A percentile compares a stretch with the other conserved stretches of the same genome.
Evolutionary conservation across 2,329 filamentous ascomycete species (phyloP).

Genomic region (Fusarium citri): DNA sequence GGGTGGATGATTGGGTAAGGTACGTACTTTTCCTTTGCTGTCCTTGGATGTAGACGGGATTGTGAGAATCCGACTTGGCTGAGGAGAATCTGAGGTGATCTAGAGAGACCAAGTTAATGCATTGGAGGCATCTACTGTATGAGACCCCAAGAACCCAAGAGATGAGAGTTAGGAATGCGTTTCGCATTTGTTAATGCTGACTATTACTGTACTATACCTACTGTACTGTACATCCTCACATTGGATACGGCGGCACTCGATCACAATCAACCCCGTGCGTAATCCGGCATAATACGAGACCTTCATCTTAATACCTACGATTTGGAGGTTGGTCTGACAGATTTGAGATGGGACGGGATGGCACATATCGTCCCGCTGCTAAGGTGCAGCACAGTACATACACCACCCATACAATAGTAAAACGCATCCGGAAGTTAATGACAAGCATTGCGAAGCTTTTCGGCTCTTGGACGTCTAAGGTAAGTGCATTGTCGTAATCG

Average conservation of each 20-base stretch:
- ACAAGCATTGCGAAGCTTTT: not conserved
- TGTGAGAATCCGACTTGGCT: constrained; percentile 1
- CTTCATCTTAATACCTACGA: constrained; percentile 12
- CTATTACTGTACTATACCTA: not conserved
- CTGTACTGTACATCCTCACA: not conserved
- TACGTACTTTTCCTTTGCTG: constrained; percentile 15
- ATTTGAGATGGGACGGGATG: constrained; percentile 1
- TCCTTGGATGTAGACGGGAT: not conserved
- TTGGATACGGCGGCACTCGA: not conserved
- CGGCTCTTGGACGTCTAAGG: constrained; percentile 25
- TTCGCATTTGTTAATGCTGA: constrained; percentile 37
- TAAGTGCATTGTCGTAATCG: constrained; percentile 7
- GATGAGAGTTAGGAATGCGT: constrained; percentile 32
- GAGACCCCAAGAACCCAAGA: not conserved
- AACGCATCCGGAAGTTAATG: constrained; percentile 33
- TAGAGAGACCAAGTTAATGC: constrained; percentile 19
- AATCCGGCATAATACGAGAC: constrained; percentile 18
- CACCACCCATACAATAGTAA: not conserved
- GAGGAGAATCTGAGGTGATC: not conserved
- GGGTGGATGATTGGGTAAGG: not conserved
- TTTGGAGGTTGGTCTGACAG: not conserved
- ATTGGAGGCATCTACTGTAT: not conserved
- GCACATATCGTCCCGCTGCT: constrained; percentile 2
- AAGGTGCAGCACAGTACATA: not conserved
- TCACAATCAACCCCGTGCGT: constrained; percentile 4